Evolutionary conservation across 495 filamentous ascomycete species (phyloP).

Genomic region (Aspergillus nanangensis): DNA sequence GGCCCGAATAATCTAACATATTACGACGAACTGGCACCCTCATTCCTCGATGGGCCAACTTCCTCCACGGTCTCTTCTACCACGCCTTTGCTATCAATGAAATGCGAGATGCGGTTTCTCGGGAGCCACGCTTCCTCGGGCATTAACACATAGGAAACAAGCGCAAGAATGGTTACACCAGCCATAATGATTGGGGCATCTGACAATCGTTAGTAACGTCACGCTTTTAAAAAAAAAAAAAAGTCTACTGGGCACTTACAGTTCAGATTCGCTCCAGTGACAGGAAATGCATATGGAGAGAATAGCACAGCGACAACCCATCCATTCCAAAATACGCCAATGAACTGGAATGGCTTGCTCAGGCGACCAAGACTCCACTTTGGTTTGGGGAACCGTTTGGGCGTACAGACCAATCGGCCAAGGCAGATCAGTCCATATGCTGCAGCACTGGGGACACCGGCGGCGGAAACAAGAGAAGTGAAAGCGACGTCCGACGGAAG

Average conservation of each 20-base stretch:
- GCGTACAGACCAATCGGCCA: constrained; percentile 44
- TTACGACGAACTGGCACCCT: neutral
- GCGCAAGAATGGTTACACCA: constrained; percentile 42
- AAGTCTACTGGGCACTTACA: no score
- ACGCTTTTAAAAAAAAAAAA: neutral
- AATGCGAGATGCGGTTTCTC: constrained; percentile 35
- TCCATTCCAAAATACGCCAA: constrained; percentile 46
- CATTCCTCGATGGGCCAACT: constrained; percentile 1
- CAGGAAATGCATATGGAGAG: constrained; percentile 43
- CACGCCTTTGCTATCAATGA: constrained; percentile 42
- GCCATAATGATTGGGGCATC: constrained; percentile 48
- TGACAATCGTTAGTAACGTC: constrained; percentile 8
- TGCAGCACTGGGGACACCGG: constrained; percentile 47
- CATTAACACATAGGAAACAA: constrained; percentile 45
- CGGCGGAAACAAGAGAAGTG: constrained; percentile 49
- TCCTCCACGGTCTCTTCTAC: constrained; percentile 23
- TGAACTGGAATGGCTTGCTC: constrained; percentile 46
- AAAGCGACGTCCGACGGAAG: constrained; percentile 50
- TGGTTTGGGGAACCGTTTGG: constrained; percentile 40
- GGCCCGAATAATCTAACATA: no score
- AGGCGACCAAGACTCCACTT: constrained; percentile 38
- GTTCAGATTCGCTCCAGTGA: constrained; percentile 40
- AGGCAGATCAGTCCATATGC: constrained; percentile 53
- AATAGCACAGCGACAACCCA: constrained; percentile 48
- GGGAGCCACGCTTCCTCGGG: constrained; percentile 45